Conservation (phyloP, 169 alveolate genomes). For the Plasmodium reichenowi region DNA sequence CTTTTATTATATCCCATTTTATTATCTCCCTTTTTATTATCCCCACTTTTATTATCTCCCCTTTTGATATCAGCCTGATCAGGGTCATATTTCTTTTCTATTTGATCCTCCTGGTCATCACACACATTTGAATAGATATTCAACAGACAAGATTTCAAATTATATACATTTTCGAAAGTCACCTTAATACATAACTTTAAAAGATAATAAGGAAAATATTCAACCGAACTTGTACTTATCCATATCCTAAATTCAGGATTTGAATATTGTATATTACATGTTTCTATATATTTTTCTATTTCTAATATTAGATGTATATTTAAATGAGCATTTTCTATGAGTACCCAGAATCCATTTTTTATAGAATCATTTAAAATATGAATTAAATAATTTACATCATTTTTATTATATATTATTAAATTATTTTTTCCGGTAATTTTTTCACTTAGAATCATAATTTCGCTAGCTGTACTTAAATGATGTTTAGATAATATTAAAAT, state of each 20-base stretch:
- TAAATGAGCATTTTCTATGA: constrained; percentile 75
- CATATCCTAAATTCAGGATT: constrained; percentile 76
- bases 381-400: constrained; percentile 43
- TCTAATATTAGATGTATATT: constrained; percentile 63
- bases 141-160: constrained; percentile 48
- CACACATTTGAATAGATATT: constrained; percentile 43
- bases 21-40: background rate
- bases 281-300: constrained; percentile 72
- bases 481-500: constrained; percentile 50
- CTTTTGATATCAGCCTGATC: background rate
- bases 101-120: constrained; percentile 16
- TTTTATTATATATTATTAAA: constrained; percentile 62
- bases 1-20: background rate
- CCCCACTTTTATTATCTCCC: constrained; percentile 1
- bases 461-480: constrained; percentile 66
- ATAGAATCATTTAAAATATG: constrained; percentile 70
- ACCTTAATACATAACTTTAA: constrained; percentile 65
- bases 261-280: constrained; percentile 64
- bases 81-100: background rate
- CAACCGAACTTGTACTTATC: constrained; percentile 67
- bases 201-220: constrained; percentile 57
- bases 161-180: constrained; percentile 63
- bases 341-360: constrained; percentile 74
- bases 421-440: constrained; percentile 68
- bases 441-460: constrained; percentile 66